Evolutionary conservation across 208 protist species (phyloP).

Genomic region (Trypanosoma platydactyli): DNA sequence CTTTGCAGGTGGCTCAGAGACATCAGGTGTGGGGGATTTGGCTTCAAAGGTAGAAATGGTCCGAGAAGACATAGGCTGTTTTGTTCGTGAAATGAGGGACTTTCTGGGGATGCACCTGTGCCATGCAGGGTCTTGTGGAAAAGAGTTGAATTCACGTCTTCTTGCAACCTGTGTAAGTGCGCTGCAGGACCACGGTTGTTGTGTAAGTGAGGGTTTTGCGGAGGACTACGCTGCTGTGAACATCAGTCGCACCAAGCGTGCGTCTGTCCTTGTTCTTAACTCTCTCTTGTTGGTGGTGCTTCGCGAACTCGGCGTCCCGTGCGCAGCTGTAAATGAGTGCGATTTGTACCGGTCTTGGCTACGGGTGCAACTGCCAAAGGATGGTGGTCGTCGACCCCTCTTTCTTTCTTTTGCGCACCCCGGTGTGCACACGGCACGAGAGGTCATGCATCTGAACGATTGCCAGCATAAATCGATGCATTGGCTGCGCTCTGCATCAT

Average conservation of each 20-base stretch:
- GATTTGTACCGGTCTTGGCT: conserved; percentile 46
- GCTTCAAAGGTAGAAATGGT: neutral
- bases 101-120: neutral
- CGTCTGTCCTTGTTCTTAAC: conserved; percentile 55
- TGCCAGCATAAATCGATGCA: conserved; percentile 25
- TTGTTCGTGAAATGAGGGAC: conserved; percentile 20
- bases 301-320: conserved; percentile 22
- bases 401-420: conserved; percentile 48
- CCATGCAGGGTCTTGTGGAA: neutral
- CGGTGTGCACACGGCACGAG: conserved; percentile 30
- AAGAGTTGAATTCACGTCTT: neutral
- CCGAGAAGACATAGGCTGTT: neutral
- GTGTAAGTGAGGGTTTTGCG: conserved; percentile 31
- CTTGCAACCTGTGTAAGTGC: neutral
- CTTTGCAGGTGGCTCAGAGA: conserved; percentile 17
- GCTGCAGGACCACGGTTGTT: conserved; percentile 17
- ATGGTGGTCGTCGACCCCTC: neutral
- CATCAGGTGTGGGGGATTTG: conserved; percentile 9
- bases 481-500: conserved; percentile 33
- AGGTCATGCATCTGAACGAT: conserved; percentile 27
- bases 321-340: conserved; percentile 41
- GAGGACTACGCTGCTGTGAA: conserved; percentile 46
- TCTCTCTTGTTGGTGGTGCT: conserved; percentile 40
- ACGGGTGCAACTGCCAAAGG: conserved; percentile 27
- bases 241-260: conserved; percentile 26